phyloP scores from a whole-genome alignment of 345 rosid genomes.

The Populus simonii region DNA sequence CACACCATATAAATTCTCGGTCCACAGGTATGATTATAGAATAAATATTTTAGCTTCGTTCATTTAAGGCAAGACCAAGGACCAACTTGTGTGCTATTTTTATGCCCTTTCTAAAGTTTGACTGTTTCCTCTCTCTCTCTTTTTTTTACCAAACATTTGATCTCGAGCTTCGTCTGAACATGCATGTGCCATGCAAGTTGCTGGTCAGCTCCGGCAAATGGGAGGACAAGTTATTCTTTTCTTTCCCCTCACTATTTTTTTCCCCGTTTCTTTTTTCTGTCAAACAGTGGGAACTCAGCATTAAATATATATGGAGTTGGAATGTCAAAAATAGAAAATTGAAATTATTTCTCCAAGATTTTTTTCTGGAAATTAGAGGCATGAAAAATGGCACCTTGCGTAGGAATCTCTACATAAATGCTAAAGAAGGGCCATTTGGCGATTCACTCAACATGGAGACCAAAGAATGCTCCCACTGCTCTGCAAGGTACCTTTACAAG shows the following conservation, averaged over 20 bases:
- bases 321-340: neutral
- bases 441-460: neutral
- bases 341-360: neutral
- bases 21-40: neutral
- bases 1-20: neutral
- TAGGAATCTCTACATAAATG: neutral
- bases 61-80: neutral
- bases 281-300: neutral
- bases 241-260: neutral
- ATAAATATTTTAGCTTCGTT: neutral
- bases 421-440: neutral
- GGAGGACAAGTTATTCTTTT: neutral
- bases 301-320: neutral
- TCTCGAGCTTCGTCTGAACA: neutral
- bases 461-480: neutral
- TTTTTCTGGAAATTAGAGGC: neutral
- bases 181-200: neutral
- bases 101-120: neutral
- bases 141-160: neutral
- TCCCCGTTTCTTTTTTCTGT: neutral
- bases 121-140: neutral
- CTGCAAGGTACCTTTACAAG: neutral
- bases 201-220: slow-evolving; percentile 24
- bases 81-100: neutral
- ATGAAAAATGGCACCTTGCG: neutral